Evolutionary conservation across 2,329 filamentous ascomycete genomes (phyloP).

Genomic region (Fusarium tjaetaba): DNA sequence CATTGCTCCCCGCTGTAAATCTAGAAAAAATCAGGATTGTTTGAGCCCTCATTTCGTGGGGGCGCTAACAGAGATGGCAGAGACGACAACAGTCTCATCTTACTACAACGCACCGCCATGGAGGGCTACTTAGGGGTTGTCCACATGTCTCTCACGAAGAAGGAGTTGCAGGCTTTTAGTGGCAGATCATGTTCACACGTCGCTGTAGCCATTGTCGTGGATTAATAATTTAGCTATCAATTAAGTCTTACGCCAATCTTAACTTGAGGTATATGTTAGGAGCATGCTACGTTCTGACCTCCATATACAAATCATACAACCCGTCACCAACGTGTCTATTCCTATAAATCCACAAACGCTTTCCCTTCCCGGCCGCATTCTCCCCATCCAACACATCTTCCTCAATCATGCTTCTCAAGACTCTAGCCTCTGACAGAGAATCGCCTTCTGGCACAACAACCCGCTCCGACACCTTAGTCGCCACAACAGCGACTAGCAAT

Average conservation of each 20-base stretch:
- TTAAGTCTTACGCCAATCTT: rapidly evolving
- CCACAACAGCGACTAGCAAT: neutral
- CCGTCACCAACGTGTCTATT: neutral
- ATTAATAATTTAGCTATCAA: neutral
- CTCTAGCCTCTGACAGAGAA: neutral
- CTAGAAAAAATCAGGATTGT: neutral
- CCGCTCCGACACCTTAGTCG: neutral
- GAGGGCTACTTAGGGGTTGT: no score
- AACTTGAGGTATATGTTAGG: rapidly evolving
- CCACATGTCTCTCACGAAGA: no score
- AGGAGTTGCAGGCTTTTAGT: no score
- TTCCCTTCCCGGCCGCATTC: neutral
- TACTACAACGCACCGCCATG: rapidly evolving
- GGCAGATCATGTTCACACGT: rapidly evolving
- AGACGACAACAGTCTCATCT: neutral
- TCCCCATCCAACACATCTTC: neutral
- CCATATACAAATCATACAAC: neutral
- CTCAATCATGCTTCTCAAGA: neutral
- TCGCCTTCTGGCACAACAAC: neutral
- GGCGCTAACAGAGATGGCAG: neutral
- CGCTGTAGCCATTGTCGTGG: no score
- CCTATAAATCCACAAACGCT: neutral
- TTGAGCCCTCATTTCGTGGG: rapidly evolving
- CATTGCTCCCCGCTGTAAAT: no score
- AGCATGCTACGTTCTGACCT: neutral